Evolutionary conservation across 148 eudicot species (phyloP), one percentile per base, ranked within the genome.

Genomic region (Rhododendron vialii): DNA sequence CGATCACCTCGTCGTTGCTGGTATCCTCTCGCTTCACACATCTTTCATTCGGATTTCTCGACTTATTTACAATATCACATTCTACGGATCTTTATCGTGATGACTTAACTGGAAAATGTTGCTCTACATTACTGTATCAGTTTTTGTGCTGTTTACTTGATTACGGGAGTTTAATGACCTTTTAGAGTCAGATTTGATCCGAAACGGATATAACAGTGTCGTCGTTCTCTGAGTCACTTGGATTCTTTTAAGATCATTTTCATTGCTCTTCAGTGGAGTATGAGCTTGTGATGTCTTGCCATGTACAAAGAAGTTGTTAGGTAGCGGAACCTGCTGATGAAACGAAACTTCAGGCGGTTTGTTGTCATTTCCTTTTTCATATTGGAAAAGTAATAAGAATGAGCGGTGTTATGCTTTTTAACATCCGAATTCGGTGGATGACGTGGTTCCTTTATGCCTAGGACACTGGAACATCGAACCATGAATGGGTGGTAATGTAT

Each of bases 1-100:
- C 88, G 92, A 91, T 92, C 99, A 89, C 89, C 85, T 94, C 84
- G 91, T 97, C 67, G 85, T 97, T 78, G 95, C 99, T 51, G 98
- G 99, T 95, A 92, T 67, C 1, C 2, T 51, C 35, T 48, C 47
- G 7, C 83, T 12, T 51, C 3, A 6, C 30, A 26, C 77, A 65
- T 30, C 35, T 71, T 51, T 81, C 73, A 55, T 18, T 55, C 20
- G 17, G 61, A 65, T 53, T 26, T 76, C 38, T 20, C 20, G 5
- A 78, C 50, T 80, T 85, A n/a, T 8, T 4, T 15, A 15, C 48
- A 26, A 15, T 43, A 17, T 76, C 61, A 59, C 45, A 85, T 75
- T 36, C 50, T 26, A 33, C 20, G 74, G 69, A 80, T 85, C 24
- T 35, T 26, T 2, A 24, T 18, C 47, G 0, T 74, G 45, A 45